Conservation (phyloP, 2,329 filamentous ascomycete species). For the Cordyceps cateniannulata region DNA sequence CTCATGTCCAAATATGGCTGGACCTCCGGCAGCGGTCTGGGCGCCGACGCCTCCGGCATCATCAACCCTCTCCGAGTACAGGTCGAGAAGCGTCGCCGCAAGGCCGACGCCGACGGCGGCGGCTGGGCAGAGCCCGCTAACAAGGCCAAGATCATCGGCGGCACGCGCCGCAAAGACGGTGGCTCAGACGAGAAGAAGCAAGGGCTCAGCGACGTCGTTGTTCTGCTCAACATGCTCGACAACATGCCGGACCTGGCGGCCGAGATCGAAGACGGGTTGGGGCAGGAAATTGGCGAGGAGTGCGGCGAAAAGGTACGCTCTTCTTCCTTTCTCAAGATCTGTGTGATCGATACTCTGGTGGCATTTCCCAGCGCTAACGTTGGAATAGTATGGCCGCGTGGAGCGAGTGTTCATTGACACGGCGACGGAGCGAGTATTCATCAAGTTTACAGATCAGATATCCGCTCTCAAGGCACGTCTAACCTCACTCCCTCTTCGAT, state of each 20-base stretch:
- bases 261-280: constrained; percentile 70
- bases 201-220: constrained; percentile 73
- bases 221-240: constrained; percentile 78
- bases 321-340: not conserved
- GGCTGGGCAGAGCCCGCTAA: constrained; percentile 65
- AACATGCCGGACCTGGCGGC: constrained; percentile 67
- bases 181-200: constrained; percentile 48
- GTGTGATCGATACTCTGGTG: not conserved
- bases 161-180: constrained; percentile 39
- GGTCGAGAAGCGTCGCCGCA: constrained; percentile 79
- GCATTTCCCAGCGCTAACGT: not conserved
- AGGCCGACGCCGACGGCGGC: constrained; percentile 69
- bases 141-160: constrained; percentile 75
- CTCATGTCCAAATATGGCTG: constrained; percentile 93
- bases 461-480: constrained; percentile 70
- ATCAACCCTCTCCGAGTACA: constrained; percentile 76
- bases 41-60: constrained; percentile 76
- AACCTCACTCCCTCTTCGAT: not conserved
- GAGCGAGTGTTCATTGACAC: constrained; percentile 72
- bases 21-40: constrained; percentile 80
- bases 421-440: constrained; percentile 66
- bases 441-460: constrained; percentile 83
- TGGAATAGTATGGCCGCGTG: constrained; percentile 66
- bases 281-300: constrained; percentile 93
- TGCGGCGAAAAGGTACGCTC: constrained; percentile 66